phyloP scores from a whole-genome alignment of 2,329 filamentous ascomycete species.

The Metarhizium album region DNA sequence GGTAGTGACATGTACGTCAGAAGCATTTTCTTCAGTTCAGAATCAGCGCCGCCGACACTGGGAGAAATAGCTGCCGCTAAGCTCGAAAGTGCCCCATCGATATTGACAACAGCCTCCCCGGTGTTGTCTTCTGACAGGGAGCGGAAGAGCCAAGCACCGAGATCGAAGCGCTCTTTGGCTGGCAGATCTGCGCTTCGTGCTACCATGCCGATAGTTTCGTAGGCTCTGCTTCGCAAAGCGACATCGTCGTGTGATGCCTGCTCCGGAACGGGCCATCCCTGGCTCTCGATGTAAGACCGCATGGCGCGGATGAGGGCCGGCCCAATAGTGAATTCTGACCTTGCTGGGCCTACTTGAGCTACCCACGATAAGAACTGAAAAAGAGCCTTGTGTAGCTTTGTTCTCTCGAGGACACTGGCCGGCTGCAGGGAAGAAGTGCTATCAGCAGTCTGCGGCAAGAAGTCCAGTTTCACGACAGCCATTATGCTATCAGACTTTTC shows the following conservation, averaged over 20 bases:
- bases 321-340: slow-evolving; percentile 54
- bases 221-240: slow-evolving; percentile 66
- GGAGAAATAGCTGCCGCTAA: slow-evolving; percentile 40
- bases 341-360: slow-evolving; percentile 56
- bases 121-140: slow-evolving; percentile 73
- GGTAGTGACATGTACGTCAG: slow-evolving; percentile 54
- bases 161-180: slow-evolving; percentile 39
- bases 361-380: slow-evolving; percentile 85
- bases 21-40: slow-evolving; percentile 41
- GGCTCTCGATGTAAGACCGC: slow-evolving; percentile 61
- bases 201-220: slow-evolving; percentile 81
- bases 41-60: slow-evolving; percentile 18
- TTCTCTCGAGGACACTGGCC: slow-evolving; percentile 57
- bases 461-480: slow-evolving; percentile 59
- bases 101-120: slow-evolving; percentile 68
- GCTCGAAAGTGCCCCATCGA: slow-evolving; percentile 79
- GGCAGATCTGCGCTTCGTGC: slow-evolving; percentile 53
- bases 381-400: slow-evolving; percentile 70
- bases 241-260: slow-evolving; percentile 49
- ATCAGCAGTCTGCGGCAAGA: slow-evolving; percentile 22
- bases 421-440: slow-evolving; percentile 14
- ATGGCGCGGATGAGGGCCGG: slow-evolving; percentile 58
- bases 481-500: slow-evolving; percentile 58
- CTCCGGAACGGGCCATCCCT: slow-evolving; percentile 70
- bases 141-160: slow-evolving; percentile 67